Evolutionary conservation across 1,284 basidiomycete genomes (phyloP), one percentile per base, ranked within the genome.

Genomic region (Cystobasidiaceae sp.): DNA sequence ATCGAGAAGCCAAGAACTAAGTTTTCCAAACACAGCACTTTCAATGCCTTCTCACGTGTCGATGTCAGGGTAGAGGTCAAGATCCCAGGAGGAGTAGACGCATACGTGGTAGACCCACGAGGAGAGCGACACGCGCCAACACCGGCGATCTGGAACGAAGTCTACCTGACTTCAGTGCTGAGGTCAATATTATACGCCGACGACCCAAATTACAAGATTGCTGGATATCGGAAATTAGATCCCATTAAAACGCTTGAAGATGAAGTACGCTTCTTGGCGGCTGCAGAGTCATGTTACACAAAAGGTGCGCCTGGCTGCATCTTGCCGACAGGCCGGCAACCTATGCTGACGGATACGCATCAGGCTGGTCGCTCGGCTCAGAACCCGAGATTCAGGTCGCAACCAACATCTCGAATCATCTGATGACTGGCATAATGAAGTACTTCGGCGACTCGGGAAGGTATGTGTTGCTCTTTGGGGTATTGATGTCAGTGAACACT

Each of bases 321-420:
- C 28, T 39, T 39, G 4, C 32, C 6, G 8, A 27, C 15, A 9
- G 13, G 3, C 5, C 37, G 19, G 5, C 13, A 17, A 17, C 15
- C 11, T 9, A 4, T 19, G 37, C 8, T 27, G 32, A 21, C 32
- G 41, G 15, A 1, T 44, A 2, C 11, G 4, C 17, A 30, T 30
- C 19, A 69, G 91, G 94, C 30, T 98, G 94, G 96, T 93, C 97
- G 76, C 88, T 97, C 1, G 94, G 94, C 2, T 97, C 93, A 0
- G 94, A 97, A 71, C 94, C 94, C 0, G 96, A 98, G 78, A 93
- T 97, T 34, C 96, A 98, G 76, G 94, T 98, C 21, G 94, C 94
- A 0, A 97, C 93, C 0, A 83, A 93, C n/a, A 91, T 97, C 4
- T 93, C 90, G 37, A 98, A 98, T 76, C 94, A 98, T 76, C 82